Conservation (phyloP, 257 asterid species). For the Solanum ossicruentum region DNA sequence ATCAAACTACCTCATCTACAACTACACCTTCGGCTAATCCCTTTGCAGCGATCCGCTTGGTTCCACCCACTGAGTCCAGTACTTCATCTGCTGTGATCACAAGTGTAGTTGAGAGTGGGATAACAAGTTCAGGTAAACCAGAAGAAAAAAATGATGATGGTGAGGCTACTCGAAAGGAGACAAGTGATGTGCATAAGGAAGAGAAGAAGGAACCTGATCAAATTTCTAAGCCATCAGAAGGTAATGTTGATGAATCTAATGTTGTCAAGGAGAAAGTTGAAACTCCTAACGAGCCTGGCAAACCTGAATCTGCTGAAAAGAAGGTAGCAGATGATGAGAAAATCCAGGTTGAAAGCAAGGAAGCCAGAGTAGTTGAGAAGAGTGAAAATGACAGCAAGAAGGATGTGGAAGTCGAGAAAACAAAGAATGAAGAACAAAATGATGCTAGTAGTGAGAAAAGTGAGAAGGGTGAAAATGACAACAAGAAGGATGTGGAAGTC, state of each 20-base stretch:
- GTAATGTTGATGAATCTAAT: constrained; percentile 13
- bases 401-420: constrained; percentile 15
- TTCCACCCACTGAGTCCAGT: constrained; percentile 17
- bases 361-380: constrained; percentile 10
- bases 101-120: not conserved
- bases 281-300: not conserved
- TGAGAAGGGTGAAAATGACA: constrained; percentile 32
- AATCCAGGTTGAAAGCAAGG: constrained; percentile 2
- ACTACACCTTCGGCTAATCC: constrained; percentile 57
- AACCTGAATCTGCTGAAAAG: constrained; percentile 1
- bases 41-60: constrained; percentile 58
- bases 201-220: constrained; percentile 3
- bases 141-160: not conserved
- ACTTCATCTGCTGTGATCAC: constrained; percentile 9
- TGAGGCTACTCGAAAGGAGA: constrained; percentile 10
- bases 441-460: constrained; percentile 18
- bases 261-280: constrained; percentile 14
- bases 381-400: constrained; percentile 15
- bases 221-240: constrained; percentile 17
- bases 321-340: constrained; percentile 4
- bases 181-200: not conserved
- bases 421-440: constrained; percentile 23
- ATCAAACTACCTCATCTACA: constrained; percentile 29
- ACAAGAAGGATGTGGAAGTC: constrained; percentile 15
- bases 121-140: not conserved